A percentile compares a stretch with the other conserved stretches of the same genome.
These are phyloP conservation scores for Barbarea vulgaris DNA, from an alignment of 345 rosid species.

Conservation along the genomic window DNA sequence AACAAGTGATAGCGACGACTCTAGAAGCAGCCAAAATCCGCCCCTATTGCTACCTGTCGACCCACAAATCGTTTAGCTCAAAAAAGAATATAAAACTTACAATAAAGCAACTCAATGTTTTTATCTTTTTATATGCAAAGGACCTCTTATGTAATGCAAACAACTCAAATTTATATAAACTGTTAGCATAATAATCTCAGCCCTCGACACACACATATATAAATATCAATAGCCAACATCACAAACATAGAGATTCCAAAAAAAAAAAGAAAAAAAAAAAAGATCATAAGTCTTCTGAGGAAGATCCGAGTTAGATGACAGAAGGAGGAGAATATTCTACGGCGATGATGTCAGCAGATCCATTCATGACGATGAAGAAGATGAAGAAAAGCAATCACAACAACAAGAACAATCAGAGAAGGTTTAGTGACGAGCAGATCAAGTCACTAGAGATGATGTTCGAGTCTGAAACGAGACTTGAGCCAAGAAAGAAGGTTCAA, in stretches of 20 bases:
- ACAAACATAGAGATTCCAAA: constrained; percentile 33
- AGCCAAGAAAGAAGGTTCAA: constrained; percentile 73
- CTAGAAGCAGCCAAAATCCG: constrained; percentile 42
- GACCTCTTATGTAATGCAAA: background rate
- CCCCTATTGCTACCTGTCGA: constrained; percentile 43
- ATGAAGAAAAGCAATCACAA: constrained; percentile 54
- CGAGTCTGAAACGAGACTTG: constrained; percentile 69
- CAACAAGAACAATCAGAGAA: constrained; percentile 57
- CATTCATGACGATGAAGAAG: constrained; percentile 43
- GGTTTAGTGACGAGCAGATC: constrained; percentile 88
- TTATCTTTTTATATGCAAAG: constrained; percentile 19
- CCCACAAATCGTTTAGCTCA: constrained; percentile 29
- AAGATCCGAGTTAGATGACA: constrained; percentile 40
- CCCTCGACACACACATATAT: constrained; percentile 34
- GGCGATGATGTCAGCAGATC: constrained; percentile 36
- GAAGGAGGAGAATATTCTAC: constrained; percentile 49
- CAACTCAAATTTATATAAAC: constrained; percentile 7
- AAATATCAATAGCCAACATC: constrained; percentile 33
- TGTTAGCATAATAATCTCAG: constrained; percentile 26
- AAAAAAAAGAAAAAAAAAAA: background rate
- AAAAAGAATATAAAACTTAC: constrained; percentile 5
- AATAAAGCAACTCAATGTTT: constrained; percentile 31
- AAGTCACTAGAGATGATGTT: constrained; percentile 71
- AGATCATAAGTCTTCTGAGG: constrained; percentile 1
- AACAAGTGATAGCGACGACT: constrained; percentile 41